Percentiles rank a stretch among this genome's conserved stretches.
phyloP scores from a whole-genome alignment of 208 protist species.

The Leishmania guyanensis region DNA sequence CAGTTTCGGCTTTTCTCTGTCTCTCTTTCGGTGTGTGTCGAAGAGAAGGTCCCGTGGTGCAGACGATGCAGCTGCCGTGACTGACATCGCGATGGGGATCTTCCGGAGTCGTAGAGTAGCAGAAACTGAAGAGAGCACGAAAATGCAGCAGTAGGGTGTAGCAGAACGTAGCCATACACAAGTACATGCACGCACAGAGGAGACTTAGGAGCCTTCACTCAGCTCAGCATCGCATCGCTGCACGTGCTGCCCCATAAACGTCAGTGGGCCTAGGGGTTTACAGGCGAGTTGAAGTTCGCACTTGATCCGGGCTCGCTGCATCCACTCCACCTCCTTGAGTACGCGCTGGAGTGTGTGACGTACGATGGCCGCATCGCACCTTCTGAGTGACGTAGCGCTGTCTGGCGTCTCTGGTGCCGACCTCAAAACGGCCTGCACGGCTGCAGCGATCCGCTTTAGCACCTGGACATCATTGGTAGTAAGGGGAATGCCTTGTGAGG shows the following conservation, averaged over 20 bases:
- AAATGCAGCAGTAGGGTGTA: slow-evolving; percentile 6
- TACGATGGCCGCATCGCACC: slow-evolving; percentile 6
- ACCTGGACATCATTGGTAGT: slow-evolving; percentile 12
- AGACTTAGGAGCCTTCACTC: background rate
- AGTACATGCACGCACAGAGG: background rate
- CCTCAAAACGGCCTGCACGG: slow-evolving; percentile 9
- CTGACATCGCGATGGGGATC: background rate
- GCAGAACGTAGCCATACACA: background rate
- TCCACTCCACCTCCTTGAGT: slow-evolving; percentile 51
- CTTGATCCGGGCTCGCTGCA: slow-evolving; percentile 60
- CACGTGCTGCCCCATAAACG: slow-evolving; percentile 17
- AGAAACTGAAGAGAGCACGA: slow-evolving; percentile 5
- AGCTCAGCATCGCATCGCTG: slow-evolving; percentile 8
- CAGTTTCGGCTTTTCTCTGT: background rate
- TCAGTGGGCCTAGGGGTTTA: slow-evolving; percentile 4
- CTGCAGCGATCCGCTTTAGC: slow-evolving; percentile 9
- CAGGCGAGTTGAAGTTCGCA: slow-evolving; percentile 66
- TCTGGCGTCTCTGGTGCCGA: background rate
- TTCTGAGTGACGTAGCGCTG: background rate
- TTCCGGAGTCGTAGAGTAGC: background rate
- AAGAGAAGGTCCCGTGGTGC: background rate
- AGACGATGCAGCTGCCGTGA: background rate
- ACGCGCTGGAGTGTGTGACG: slow-evolving; percentile 34
- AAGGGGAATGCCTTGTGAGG: slow-evolving; percentile 4
- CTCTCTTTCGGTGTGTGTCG: background rate